Conservation (phyloP, 305 asterid species). For the Galium porrigens region DNA sequence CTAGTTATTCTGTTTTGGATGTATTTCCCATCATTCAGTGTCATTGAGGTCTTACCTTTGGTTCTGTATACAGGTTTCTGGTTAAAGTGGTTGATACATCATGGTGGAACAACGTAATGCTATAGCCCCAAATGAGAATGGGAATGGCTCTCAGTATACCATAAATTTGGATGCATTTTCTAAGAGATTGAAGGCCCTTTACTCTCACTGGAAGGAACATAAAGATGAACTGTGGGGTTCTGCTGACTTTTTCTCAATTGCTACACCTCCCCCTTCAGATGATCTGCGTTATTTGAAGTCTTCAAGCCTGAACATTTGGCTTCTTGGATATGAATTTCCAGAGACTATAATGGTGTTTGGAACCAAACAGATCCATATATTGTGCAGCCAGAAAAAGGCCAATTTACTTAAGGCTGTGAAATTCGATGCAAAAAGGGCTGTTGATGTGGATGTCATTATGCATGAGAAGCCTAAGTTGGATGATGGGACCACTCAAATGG, state of each 20-base stretch:
- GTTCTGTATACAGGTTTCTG: not conserved
- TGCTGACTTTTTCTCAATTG: conserved; percentile 39
- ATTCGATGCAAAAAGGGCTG: conserved; percentile 35
- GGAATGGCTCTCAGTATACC: conserved; percentile 26
- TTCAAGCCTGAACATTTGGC: conserved; percentile 57
- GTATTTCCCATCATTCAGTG: not conserved
- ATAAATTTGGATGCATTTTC: conserved; percentile 35
- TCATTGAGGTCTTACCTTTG: not conserved
- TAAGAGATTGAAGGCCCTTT: conserved; percentile 35
- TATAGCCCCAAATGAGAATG: conserved; percentile 30
- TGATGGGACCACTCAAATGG: conserved; percentile 42
- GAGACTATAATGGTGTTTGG: conserved; percentile 65
- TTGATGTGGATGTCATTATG: conserved; percentile 33
- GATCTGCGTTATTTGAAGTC: conserved; percentile 60
- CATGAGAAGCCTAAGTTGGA: conserved; percentile 44
- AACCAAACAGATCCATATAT: conserved; percentile 39
- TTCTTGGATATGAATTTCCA: conserved; percentile 71
- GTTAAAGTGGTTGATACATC: conserved; percentile 6
- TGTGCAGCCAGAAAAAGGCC: conserved; percentile 68
- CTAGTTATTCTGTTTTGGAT: not conserved
- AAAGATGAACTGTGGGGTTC: conserved; percentile 47
- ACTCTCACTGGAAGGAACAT: conserved; percentile 40
- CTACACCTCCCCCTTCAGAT: conserved; percentile 56
- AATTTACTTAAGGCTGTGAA: conserved; percentile 38
- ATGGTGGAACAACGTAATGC: conserved; percentile 31